Evolutionary conservation across 768 basidiomycete species (phyloP), one percentile per base, ranked within the genome.

Genomic region (Suillus paluster): DNA sequence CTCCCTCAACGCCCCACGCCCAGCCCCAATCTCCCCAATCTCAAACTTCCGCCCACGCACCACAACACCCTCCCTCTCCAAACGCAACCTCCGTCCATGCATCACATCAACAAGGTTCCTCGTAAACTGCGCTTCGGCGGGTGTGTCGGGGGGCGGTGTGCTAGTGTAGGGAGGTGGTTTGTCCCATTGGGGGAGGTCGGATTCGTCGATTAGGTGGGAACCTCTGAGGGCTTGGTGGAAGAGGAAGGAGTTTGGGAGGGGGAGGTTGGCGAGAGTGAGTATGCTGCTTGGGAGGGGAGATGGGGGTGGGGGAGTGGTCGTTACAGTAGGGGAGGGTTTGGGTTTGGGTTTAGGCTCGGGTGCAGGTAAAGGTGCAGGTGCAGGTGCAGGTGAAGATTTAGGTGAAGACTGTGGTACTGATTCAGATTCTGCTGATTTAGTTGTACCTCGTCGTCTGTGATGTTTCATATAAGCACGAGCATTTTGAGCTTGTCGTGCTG

Each of bases 71-170:
- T 42, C 41, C 6, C 41, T 42, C 19, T 42, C 41, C 17, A 42
- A 9, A 7, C 41, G 41, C 41, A 42, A n/a, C 6, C 7, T 5
- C 19, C 17, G 17, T 7, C 60, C 53, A 54, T 54, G 52, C 60
- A 61, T 44, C 6, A 55, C 33, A n/a, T 61, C 39, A 9, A 55
- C n/a, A 21, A 61, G 53, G 30, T 61, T 61, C 30, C 14, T 19
- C 1, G 52, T 61, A 42, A 61, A 61, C 10, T 14, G 36, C 11
- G n/a, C 60, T 45, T 61, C 60, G 15, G 25, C 11, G 33, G 7
- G 14, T 19, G 36, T 61, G 25, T 61, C 39, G 7, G 41, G 21
- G 6, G 52, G 60, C 15, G 41, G 27, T 5, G 60, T 52, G 21
- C 21, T 15, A 11, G 44, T 9, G 52, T 61, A 61, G 8, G 60